Conservation (phyloP, 306 rosid genomes). For the Vicia villosa region DNA sequence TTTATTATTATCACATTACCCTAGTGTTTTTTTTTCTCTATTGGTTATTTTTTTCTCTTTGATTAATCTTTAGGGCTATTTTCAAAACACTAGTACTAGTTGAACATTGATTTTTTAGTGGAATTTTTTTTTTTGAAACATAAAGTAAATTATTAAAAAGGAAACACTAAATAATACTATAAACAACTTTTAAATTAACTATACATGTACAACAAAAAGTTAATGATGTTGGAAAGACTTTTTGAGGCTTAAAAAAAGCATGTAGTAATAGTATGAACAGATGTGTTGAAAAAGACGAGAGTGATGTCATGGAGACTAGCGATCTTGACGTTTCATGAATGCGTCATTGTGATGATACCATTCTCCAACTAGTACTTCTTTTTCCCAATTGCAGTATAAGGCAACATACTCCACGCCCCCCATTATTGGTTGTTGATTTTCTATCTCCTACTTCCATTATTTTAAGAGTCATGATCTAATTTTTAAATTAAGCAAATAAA, state of each 20-base stretch:
- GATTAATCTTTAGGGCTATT: too few relatives aligned
- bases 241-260: neutral
- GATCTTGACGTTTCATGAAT: neutral
- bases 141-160: too few relatives aligned
- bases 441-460: too few relatives aligned
- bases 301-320: neutral
- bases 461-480: too few relatives aligned
- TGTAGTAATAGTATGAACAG: neutral
- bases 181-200: neutral
- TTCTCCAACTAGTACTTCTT: neutral
- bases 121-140: too few relatives aligned
- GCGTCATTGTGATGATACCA: neutral
- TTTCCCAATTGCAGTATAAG: neutral
- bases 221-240: neutral
- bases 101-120: too few relatives aligned
- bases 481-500: too few relatives aligned
- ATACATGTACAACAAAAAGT: neutral
- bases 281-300: neutral
- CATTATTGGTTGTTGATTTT: neutral
- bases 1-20: too few relatives aligned
- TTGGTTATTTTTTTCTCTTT: too few relatives aligned
- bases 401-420: neutral
- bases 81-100: too few relatives aligned
- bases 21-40: too few relatives aligned
- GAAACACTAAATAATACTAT: neutral